A percentile compares a stretch with the other conserved stretches of the same genome.
phyloP scores from a whole-genome alignment of 768 basidiomycete genomes.

The Leccinum fibrillosum region DNA sequence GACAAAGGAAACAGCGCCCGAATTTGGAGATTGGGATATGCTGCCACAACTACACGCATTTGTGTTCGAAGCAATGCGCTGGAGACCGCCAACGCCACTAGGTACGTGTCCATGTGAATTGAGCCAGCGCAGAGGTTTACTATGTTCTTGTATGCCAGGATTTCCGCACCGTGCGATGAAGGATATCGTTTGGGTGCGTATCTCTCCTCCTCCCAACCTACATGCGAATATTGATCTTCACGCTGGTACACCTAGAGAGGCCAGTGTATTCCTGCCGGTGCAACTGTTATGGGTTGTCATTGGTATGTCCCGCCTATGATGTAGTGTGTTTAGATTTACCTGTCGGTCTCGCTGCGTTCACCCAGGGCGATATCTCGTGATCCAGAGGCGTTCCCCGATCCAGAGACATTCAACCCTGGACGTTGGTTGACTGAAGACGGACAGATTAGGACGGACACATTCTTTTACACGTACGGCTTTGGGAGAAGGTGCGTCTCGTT shows the following conservation, averaged over 20 bases:
- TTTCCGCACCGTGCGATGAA: slow-evolving; percentile 60
- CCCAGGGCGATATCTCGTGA: background rate
- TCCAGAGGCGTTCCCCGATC: background rate
- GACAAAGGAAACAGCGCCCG: slow-evolving; percentile 25
- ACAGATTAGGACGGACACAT: background rate
- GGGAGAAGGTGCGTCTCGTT: background rate
- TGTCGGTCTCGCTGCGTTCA: background rate
- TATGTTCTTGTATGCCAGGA: slow-evolving; percentile 26
- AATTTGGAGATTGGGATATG: slow-evolving; percentile 30
- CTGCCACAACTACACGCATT: slow-evolving; percentile 36
- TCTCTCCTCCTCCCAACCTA: background rate
- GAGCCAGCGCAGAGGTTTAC: background rate
- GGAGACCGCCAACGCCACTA: slow-evolving; percentile 28
- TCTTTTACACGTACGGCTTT: slow-evolving; percentile 3
- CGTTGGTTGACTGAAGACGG: slow-evolving; percentile 6
- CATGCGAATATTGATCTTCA: background rate
- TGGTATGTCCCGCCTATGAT: background rate
- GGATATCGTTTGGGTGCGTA: slow-evolving; percentile 56
- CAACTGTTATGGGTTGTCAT: background rate
- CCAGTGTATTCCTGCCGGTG: background rate
- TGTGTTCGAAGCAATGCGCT: slow-evolving; percentile 33
- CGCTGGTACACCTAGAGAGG: background rate
- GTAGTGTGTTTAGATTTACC: background rate
- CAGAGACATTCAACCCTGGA: background rate
- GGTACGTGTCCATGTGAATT: slow-evolving; percentile 22